Conservation (phyloP, 352 stramenopile species). For the Phytophthora ohioensis region DNA sequence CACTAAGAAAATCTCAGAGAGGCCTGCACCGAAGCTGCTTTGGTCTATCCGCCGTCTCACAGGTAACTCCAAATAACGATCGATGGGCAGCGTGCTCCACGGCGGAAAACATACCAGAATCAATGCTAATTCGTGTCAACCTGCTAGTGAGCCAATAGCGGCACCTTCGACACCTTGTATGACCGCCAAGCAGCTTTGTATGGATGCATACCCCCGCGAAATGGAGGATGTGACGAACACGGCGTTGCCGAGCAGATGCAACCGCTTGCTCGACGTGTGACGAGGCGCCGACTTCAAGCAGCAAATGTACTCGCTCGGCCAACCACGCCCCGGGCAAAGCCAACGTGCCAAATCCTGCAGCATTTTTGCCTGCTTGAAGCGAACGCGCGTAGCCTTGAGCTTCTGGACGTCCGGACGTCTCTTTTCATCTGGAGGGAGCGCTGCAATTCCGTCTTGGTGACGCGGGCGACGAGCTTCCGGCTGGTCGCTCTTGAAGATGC, state of each 20-base stretch:
- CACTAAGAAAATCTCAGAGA: no score
- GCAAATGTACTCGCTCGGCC: not conserved
- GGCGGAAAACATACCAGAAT: no score
- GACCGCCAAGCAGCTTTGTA: not conserved
- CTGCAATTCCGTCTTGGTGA: slow-evolving; percentile 21
- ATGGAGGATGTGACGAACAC: slow-evolving; percentile 24
- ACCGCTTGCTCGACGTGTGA: slow-evolving; percentile 19
- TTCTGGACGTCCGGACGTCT: slow-evolving; percentile 16
- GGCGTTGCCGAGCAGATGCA: slow-evolving; percentile 7
- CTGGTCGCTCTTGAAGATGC: slow-evolving; percentile 8
- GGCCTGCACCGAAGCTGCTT: no score
- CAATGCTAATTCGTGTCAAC: no score
- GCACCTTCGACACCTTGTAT: no score
- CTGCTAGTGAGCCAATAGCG: no score
- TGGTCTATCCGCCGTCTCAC: no score
- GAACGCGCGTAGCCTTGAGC: not conserved
- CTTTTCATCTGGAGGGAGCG: not conserved
- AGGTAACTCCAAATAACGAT: no score
- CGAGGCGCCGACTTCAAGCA: slow-evolving; percentile 31
- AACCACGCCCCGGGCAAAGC: slow-evolving; percentile 6
- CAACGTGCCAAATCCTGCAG: slow-evolving; percentile 3
- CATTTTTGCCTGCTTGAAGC: slow-evolving; percentile 30
- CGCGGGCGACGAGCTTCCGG: slow-evolving; percentile 19
- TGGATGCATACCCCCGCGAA: slow-evolving; percentile 12
- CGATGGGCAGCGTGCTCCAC: no score